These are phyloP conservation scores for Beauveria asiatica DNA, from an alignment of 2,329 filamentous ascomycete species.

Conservation along the genomic window DNA sequence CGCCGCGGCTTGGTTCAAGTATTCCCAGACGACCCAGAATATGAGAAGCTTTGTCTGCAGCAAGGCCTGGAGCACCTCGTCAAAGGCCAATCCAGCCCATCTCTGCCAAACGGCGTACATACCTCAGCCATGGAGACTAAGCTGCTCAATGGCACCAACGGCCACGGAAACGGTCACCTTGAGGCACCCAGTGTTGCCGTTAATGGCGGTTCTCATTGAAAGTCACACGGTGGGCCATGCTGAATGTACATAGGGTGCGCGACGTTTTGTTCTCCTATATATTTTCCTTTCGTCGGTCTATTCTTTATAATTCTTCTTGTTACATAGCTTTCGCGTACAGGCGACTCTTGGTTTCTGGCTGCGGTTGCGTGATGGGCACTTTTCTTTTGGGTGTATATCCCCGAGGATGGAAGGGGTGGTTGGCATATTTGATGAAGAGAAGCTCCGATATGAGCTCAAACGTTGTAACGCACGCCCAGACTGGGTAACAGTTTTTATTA, in stretches of 20 bases:
- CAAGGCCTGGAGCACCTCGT: slow-evolving; percentile 50
- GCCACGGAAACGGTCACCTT: slow-evolving; percentile 13
- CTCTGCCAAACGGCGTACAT: slow-evolving; percentile 38
- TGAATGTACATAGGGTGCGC: background rate
- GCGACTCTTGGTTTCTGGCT: background rate
- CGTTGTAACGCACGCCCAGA: background rate
- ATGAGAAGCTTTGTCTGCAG: slow-evolving; percentile 43
- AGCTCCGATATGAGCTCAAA: background rate
- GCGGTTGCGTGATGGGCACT: slow-evolving; percentile 12
- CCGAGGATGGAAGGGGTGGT: background rate
- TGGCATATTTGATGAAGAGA: slow-evolving; percentile 6
- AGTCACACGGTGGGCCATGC: background rate
- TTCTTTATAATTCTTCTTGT: slow-evolving; percentile 1
- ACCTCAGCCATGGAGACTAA: slow-evolving; percentile 36
- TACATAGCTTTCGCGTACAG: slow-evolving; percentile 1
- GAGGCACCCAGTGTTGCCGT: slow-evolving; percentile 17
- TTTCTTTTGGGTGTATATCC: background rate
- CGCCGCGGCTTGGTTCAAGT: slow-evolving; percentile 46
- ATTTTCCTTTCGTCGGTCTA: background rate
- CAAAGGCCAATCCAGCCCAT: slow-evolving; percentile 34
- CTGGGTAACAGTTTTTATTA: background rate
- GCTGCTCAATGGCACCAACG: slow-evolving; percentile 11
- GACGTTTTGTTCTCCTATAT: background rate
- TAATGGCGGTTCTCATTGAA: slow-evolving; percentile 20
- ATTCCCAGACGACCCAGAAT: slow-evolving; percentile 48